phyloP scores from a whole-genome alignment of 1,284 basidiomycete genomes.

The Ceratobasidium sp. region DNA sequence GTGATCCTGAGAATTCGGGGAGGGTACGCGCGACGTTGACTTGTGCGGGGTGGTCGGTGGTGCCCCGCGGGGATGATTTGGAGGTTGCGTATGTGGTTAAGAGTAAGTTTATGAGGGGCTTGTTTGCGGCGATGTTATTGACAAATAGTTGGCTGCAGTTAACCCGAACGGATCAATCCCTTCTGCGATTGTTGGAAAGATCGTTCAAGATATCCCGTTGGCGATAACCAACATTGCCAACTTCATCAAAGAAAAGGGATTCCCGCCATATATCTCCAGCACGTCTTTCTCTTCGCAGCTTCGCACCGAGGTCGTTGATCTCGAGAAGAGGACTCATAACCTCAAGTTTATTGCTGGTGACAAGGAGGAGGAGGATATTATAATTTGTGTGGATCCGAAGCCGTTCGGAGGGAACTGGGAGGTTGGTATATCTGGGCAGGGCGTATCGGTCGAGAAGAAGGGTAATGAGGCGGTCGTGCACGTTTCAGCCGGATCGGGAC shows the following conservation, averaged over 20 bases:
- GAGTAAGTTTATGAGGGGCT: slow-evolving; percentile 43
- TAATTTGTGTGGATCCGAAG: slow-evolving; percentile 37
- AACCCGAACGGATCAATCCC: slow-evolving; percentile 50
- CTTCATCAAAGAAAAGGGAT: slow-evolving; percentile 43
- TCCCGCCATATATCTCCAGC: slow-evolving; percentile 46
- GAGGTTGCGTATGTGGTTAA: slow-evolving; percentile 51
- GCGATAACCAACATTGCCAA: slow-evolving; percentile 46
- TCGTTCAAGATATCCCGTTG: slow-evolving; percentile 48
- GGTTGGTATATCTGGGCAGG: slow-evolving; percentile 16
- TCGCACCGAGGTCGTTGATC: slow-evolving; percentile 31
- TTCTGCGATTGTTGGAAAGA: slow-evolving; percentile 38
- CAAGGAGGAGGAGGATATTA: slow-evolving; percentile 37
- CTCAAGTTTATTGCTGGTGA: slow-evolving; percentile 36
- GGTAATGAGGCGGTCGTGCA: background rate
- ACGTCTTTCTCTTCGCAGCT: slow-evolving; percentile 31
- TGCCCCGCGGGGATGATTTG: slow-evolving; percentile 46
- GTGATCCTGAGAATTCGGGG: slow-evolving; percentile 48
- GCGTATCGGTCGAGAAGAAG: slow-evolving; percentile 20
- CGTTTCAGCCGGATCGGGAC: slow-evolving; percentile 26
- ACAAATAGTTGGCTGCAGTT: slow-evolving; percentile 32
- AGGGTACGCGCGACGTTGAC: slow-evolving; percentile 49
- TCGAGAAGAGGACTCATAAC: slow-evolving; percentile 26
- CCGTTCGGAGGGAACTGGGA: slow-evolving; percentile 32
- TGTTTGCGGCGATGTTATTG: background rate
- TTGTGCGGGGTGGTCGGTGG: slow-evolving; percentile 49